Base-by-base conservation (phyloP, 805 yeast species). In the Pichia nanzhaoensis region DNA sequence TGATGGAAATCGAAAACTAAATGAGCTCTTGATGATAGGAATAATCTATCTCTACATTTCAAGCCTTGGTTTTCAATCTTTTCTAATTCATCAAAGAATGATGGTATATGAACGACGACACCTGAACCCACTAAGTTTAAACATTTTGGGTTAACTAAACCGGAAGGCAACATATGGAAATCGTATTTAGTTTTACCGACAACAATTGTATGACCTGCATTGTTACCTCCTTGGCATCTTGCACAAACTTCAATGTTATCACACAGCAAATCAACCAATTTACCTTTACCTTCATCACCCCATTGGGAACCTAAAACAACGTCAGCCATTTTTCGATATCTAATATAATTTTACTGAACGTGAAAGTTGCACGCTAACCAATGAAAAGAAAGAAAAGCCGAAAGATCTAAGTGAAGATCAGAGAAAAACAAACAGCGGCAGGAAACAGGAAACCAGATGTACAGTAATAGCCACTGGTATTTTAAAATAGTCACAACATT, bases 261-360 rank as follows among this genome's bases (percentile, higher is more conserved):
- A 68, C 98, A 95, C 42, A 93, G 75, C 46, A 93, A 73, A 65
- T 93, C 99, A 41, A 93, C 99, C 48, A 93, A 77, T 68, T 93
- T 93, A 48, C 99, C 99, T 65, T 93, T 93, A 64, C 99, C 99
- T 78, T 93, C 99, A 64, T 93, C 99, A 53, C 99, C 99, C 99
- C 99, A 93, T 70, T 93, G 99, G 68, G 98, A 73, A 48, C 99
- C 99, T 59, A 93, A 75, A 45, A 93, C 99, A 53, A 93, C 98
- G 71, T 83, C 84, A 65, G 86, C 83, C 90, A 82, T 82, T 33
- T 47, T 7, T 13, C 14, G 21, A 28, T 38, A 33, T 42, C 34
- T 30, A 19, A 16, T 35, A 12, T 12, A 27, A 34, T 30, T 7
- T 24, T 20, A 38, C 34, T 30, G 47, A 44, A 44, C 47, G 47